Base-by-base conservation (phyloP, 495 filamentous ascomycete species). In the Trichocladium antarcticum region DNA sequence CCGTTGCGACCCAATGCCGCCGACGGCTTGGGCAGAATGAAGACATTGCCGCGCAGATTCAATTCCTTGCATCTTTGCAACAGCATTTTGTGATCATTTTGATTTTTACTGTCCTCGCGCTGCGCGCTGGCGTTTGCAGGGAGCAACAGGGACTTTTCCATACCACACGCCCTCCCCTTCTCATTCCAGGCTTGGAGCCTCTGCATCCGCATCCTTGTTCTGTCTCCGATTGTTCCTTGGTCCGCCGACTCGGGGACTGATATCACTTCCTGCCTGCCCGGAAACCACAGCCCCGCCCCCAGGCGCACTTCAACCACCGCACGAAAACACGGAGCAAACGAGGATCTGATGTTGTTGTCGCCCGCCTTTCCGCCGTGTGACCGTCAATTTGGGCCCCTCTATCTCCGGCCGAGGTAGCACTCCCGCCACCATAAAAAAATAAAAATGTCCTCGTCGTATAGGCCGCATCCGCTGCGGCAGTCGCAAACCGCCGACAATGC, bases 401-500 rank as follows among this genome's bases (percentile, higher is more conserved):
- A n/a, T 37, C 46, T 24, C 40, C 57, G 48, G 37, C 54, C 12
- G 27, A n/a, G 24, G 27, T 34, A 8, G 47, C 35, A 42, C 20
- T 5, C 6, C 29, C 37, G n/a, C 20, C 22, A 45, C 41, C 37
- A 28, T 15, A 38, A 34, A 47, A 43, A 21, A 50, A 29, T n/a
- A 37, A 37, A 51, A 36, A 51, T 51, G 52, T 50, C 46, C 44
- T 59, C 64, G 71, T 76, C 75, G 55, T 68, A 74, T 65, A 65
- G 68, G 39, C 67, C 68, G 37, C 71, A 74, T 59, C 71, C 74
- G 24, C 70, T 85, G 55, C 78, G 76, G 57, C 79, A 81, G 67
- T 70, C 80, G 51, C 76, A 83, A 57, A 82, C 80, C 37, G 58
- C 64, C 63, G 83, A 85, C 59, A 71, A 84, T 54, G 47, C 68